Evolutionary conservation across 108 stramenopile species (phyloP).

Genomic region (Stephanodiscus triporus): DNA sequence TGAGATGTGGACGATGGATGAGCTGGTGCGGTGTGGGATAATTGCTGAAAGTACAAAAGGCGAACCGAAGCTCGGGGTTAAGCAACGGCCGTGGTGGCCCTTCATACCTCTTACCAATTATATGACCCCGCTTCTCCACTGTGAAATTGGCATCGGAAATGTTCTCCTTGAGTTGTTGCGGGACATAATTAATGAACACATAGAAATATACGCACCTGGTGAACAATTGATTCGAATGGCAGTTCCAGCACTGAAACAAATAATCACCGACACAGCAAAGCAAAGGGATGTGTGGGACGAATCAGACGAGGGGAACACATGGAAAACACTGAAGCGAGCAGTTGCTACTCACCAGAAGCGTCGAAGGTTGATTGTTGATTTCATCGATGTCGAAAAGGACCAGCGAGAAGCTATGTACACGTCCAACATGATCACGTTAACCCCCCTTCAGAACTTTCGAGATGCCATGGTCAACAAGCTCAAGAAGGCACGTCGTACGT

Average conservation of each 20-base stretch:
- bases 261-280: not conserved
- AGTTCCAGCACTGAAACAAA: not conserved
- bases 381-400: not conserved
- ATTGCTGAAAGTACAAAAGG: not conserved
- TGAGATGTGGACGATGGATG: not conserved
- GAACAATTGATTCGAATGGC: not conserved
- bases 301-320: not conserved
- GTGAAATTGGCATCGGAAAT: constrained; percentile 4
- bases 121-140: not conserved
- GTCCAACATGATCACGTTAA: too few species aligned
- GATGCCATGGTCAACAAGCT: too few species aligned
- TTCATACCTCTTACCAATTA: constrained; percentile 1
- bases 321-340: not conserved
- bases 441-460: too few species aligned
- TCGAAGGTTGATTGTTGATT: too few species aligned
- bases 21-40: not conserved
- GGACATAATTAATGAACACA: not conserved
- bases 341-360: too few species aligned
- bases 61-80: not conserved
- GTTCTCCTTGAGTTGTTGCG: not conserved
- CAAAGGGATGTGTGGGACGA: not conserved
- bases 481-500: too few species aligned
- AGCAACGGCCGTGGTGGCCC: not conserved
- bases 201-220: not conserved
- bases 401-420: not conserved